Evolutionary conservation across 306 rosid genomes (phyloP).

Genomic region (Dryas drummondii): DNA sequence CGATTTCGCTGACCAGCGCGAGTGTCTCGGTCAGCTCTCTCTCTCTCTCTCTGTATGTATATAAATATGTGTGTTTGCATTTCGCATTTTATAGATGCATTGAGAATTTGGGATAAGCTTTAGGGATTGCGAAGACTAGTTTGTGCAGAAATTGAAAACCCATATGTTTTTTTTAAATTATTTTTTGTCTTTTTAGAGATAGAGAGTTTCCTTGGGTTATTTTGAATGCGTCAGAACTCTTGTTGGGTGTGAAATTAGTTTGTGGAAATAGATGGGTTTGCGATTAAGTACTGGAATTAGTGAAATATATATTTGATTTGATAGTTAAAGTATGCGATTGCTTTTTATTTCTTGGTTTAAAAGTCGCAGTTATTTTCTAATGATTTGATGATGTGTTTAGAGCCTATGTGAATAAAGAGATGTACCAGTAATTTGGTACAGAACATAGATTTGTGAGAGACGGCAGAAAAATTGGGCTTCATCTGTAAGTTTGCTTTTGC

Average conservation of each 20-base stretch:
- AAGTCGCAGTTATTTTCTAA: background rate
- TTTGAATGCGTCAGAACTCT: background rate
- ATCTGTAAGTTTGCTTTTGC: background rate
- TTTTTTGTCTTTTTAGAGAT: background rate
- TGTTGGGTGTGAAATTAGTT: background rate
- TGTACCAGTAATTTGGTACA: background rate
- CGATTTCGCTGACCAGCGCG: slow-evolving; percentile 81
- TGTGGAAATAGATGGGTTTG: background rate
- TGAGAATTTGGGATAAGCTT: background rate
- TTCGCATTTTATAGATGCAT: background rate
- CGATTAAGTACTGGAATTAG: background rate
- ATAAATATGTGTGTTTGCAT: too few relatives aligned
- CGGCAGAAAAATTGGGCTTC: background rate
- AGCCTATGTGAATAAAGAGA: background rate
- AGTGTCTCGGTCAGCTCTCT: slow-evolving; percentile 52
- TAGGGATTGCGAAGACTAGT: background rate
- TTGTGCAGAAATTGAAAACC: background rate
- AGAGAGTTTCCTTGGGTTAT: background rate
- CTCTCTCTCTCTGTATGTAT: slow-evolving; percentile 3
- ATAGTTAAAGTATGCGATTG: too few relatives aligned
- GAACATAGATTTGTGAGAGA: background rate
- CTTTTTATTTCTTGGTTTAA: background rate
- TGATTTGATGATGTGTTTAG: background rate
- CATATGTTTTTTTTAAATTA: background rate
- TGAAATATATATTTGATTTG: background rate